Conservation (phyloP, 805 yeast species). For the Zygosaccharomyces pseudorouxii region DNA sequence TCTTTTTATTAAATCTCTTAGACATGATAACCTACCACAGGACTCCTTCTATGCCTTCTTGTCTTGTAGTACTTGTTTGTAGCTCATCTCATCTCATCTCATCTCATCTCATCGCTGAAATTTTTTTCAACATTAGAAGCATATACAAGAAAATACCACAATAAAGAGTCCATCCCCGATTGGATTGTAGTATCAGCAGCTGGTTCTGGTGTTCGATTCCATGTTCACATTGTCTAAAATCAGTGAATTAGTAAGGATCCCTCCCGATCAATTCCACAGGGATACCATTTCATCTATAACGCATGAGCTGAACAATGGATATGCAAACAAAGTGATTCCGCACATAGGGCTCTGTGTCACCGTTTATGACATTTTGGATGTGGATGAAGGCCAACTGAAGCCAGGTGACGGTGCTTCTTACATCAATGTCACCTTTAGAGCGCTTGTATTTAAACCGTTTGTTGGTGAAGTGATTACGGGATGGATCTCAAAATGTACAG, state of each 20-base stretch:
- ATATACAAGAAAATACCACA: neutral
- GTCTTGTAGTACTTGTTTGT: neutral
- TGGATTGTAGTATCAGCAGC: neutral
- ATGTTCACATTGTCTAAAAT: constrained; percentile 86
- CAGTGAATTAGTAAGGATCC: constrained; percentile 79
- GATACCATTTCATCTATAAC: constrained; percentile 69
- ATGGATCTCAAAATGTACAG: constrained; percentile 83
- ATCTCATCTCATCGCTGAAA: constrained; percentile 13
- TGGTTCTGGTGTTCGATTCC: neutral
- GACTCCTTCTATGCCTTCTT: neutral
- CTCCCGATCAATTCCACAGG: constrained; percentile 75
- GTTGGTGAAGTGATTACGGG: constrained; percentile 91
- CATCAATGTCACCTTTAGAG: constrained; percentile 67
- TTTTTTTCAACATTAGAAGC: neutral
- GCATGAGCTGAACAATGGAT: constrained; percentile 78
- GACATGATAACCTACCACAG: constrained; percentile 15
- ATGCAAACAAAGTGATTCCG: constrained; percentile 78
- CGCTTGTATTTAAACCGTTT: constrained; percentile 86
- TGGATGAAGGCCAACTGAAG: constrained; percentile 81
- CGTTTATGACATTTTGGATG: constrained; percentile 75
- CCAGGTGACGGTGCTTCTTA: constrained; percentile 94
- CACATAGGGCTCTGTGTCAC: constrained; percentile 81
- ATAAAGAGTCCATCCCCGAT: neutral
- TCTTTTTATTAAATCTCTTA: constrained; percentile 41
- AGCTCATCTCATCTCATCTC: constrained; percentile 14